Evolutionary conservation across 148 eudicot species (phyloP).

Genomic region (Rhododendron kiyosumense): DNA sequence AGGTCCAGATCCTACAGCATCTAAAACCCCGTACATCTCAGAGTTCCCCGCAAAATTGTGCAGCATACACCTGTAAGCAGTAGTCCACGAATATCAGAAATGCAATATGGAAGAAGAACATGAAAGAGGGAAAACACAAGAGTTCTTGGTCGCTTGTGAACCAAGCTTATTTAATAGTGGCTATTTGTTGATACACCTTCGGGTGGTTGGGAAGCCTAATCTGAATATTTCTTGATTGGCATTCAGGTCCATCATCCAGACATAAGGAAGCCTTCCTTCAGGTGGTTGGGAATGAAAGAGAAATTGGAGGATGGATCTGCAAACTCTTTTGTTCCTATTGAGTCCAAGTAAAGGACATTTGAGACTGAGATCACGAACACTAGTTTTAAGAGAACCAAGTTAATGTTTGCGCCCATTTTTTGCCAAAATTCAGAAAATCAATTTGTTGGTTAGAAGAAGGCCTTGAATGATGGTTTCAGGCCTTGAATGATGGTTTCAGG

Average conservation of each 20-base stretch:
- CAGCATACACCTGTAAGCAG: conserved; percentile 45
- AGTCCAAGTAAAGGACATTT: conserved; percentile 67
- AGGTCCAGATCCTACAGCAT: conserved; percentile 50
- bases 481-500: too few relatives aligned
- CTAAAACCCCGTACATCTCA: conserved; percentile 54
- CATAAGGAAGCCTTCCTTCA: conserved; percentile 84
- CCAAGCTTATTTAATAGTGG: not conserved
- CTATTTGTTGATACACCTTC: not conserved
- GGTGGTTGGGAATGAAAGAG: conserved; percentile 66
- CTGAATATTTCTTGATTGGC: conserved; percentile 13
- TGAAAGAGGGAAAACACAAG: not conserved
- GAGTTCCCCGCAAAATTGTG: conserved; percentile 52
- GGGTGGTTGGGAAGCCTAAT: too few relatives aligned
- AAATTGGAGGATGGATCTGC: conserved; percentile 26
- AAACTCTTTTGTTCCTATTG: conserved; percentile 24
- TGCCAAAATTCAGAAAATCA: too few relatives aligned
- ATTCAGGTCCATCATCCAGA: conserved; percentile 75
- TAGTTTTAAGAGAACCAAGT: conserved; percentile 47
- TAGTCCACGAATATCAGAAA: not conserved
- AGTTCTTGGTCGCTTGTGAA: not conserved
- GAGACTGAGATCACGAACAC: conserved; percentile 76
- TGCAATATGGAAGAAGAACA: not conserved
- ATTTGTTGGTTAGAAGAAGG: too few relatives aligned
- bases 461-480: too few relatives aligned
- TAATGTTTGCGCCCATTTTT: too few relatives aligned